Evolutionary conservation across 306 rosid species (phyloP), one percentile per base, ranked within the genome.

Genomic region (Castanospermum australe): DNA sequence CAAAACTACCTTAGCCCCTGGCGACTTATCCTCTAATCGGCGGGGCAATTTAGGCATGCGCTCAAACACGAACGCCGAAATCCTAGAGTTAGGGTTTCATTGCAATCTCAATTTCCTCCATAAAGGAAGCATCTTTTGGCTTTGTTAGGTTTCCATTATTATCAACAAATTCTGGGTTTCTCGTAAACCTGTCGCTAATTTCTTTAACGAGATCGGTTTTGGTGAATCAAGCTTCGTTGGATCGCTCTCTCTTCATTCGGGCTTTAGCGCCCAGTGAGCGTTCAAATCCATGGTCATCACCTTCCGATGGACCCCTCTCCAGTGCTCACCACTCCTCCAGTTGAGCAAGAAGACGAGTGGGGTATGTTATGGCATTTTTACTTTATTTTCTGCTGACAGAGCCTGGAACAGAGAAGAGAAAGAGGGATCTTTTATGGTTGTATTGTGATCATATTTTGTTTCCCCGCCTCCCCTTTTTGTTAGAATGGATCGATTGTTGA

Each of bases 271-370:
- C 99, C 94, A 67, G 73, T 74, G 73, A 30, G 75, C 56, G 62
- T 33, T 84, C 83, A 88, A 86, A 88, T 93, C 98, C 93, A 94
- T 94, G 97, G 83, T 94, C 94, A 25, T 87, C 90, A 76, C 85
- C 85, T 79, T 86, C 36, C 84, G 30, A 94, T 94, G 98, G 97
- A 96, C 79, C 92, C 88, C 17, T 89, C 91, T 75, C 78, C 92
- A 64, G 64, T 88, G 82, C 92, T 38, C 75, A 80, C 86, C 79
- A 72, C 82, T 66, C 83, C 87, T 84, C 77, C 90, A 12, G 55
- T 73, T 68, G 89, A 95, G 24, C 84, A 72, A 75, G 85, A 91
- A 81, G 96, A 91, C 45, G 98, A 90, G 87, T 91, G 98, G 98
- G 99, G 99, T 95, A 93, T 72, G 66, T 0, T 2, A 0, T 68